Evolutionary conservation across 768 basidiomycete genomes (phyloP), one percentile per base, ranked within the genome.

Genomic region (Mycena pura): DNA sequence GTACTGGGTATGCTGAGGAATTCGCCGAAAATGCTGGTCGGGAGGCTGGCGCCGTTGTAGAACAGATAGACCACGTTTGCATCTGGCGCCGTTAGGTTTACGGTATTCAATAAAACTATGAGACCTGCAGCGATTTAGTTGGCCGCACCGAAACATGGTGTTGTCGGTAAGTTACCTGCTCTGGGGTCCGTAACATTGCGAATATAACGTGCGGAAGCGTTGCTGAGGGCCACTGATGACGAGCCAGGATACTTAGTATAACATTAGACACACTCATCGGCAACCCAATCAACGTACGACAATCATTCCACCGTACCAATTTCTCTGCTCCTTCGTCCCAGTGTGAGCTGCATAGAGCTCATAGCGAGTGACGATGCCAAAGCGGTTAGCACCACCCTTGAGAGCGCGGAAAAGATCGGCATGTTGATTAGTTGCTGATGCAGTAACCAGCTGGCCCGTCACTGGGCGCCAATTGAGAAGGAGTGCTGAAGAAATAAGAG

Each of bases 361-460:
- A 52, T 78, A 80, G 25, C 78, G 66, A 13, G 80, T 80, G 19
- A 80, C 79, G 46, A 82, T 80, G 3, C 79, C 80, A 62, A 80
- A 80, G 13, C 79, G 69, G 68, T 77, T 80, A 5, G 72, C 79
- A 11, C 80, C 78, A 3, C 80, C 80, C 63, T 80, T 80, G 47
- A 82, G 65, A 13, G 79, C 78, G 40, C 72, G 71, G 68, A 82
- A 80, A 15, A 82, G 72, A 57, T 81, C 80, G 3, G 75, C 65
- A 48, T 78, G 76, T 61, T 74, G 31, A 54, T 82, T 80, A 6
- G 68, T 74, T 6, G 70, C 73, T 2, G 73, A 80, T 3, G 77
- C 79, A 6, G 79, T 81, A 7, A 82, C 76, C 3, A 78, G 59
- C 19, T 72, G 43, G 3, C 80, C 80, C 31, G 69, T 72, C 6